Evolutionary conservation across 148 eudicot genomes (phyloP).

Genomic region (Rheum nobile): DNA sequence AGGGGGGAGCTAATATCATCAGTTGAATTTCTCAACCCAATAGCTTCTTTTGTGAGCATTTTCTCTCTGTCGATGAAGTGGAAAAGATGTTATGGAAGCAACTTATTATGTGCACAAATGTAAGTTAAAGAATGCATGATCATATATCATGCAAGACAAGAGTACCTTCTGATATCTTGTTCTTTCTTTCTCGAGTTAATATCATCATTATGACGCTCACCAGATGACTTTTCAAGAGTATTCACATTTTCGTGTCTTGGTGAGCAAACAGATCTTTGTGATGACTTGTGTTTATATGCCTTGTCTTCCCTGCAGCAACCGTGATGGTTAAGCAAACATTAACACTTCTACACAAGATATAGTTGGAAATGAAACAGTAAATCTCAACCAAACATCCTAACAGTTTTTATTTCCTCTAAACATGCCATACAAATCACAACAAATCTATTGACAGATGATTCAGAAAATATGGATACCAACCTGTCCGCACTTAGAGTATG

Average conservation of each 20-base stretch:
- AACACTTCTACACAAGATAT: not conserved
- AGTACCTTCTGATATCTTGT: slow-evolving; percentile 32
- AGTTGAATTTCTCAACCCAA: slow-evolving; percentile 22
- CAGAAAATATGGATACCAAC: slow-evolving; percentile 15
- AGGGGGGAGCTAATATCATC: slow-evolving; percentile 16
- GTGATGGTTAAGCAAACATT: slow-evolving; percentile 12
- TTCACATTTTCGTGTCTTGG: slow-evolving; percentile 16
- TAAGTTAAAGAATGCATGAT: not conserved
- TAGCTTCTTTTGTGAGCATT: slow-evolving; percentile 20
- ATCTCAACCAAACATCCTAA: not conserved
- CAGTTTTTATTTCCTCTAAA: not conserved
- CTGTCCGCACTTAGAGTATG: slow-evolving; percentile 39
- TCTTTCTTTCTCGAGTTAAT: slow-evolving; percentile 26
- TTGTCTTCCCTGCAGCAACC: slow-evolving; percentile 33
- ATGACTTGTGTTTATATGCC: slow-evolving; percentile 26
- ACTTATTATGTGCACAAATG: not conserved
- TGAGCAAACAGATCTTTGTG: slow-evolving; percentile 23
- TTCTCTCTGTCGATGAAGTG: slow-evolving; percentile 30
- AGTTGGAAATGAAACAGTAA: not conserved
- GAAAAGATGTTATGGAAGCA: slow-evolving; percentile 7
- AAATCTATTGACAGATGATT: not conserved
- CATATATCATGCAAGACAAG: slow-evolving; percentile 3
- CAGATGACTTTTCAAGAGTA: slow-evolving; percentile 28
- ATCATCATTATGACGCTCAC: slow-evolving; percentile 17
- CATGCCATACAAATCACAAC: not conserved